Evolutionary conservation across 2,329 filamentous ascomycete species (phyloP).

Genomic region (Aspergillus versicolor): DNA sequence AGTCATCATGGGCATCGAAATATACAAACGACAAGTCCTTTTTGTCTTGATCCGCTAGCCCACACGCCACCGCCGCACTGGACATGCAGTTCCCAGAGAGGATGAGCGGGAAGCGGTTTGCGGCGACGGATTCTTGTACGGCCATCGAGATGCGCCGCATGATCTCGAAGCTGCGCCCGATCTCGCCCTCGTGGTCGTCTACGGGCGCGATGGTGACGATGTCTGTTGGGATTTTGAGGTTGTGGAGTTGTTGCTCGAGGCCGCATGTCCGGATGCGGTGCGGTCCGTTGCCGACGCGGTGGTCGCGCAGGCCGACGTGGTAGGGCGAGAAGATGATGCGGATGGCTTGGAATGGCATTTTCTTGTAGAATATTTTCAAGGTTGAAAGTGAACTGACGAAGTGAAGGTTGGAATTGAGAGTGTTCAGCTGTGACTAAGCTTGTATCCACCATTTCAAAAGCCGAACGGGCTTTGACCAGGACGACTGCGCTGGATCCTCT

Average conservation of each 20-base stretch:
- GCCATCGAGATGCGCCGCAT: conserved; percentile 37
- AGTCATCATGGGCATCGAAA: conserved; percentile 48
- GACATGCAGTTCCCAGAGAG: conserved; percentile 43
- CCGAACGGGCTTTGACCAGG: too few relatives aligned
- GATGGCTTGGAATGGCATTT: neutral
- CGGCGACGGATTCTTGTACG: conserved; percentile 27
- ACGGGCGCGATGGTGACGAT: conserved; percentile 23
- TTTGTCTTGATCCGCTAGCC: conserved; percentile 21
- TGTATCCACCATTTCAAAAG: too few relatives aligned
- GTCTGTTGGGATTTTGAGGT: conserved; percentile 23
- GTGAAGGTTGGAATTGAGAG: too few relatives aligned
- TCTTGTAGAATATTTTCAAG: too few relatives aligned
- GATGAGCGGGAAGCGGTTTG: conserved; percentile 38
- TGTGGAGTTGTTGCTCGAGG: conserved; percentile 27
- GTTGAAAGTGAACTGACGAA: too few relatives aligned
- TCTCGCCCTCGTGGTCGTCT: conserved; percentile 42
- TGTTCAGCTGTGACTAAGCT: too few relatives aligned
- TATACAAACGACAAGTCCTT: conserved; percentile 35
- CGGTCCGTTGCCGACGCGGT: conserved; percentile 41
- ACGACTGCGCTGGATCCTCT: too few relatives aligned
- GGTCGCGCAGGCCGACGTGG: conserved; percentile 39
- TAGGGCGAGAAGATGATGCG: conserved; percentile 40
- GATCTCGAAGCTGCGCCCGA: conserved; percentile 41
- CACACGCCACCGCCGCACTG: conserved; percentile 38
- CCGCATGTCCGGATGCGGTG: conserved; percentile 31